phyloP scores from a whole-genome alignment of 306 rosid genomes.

The Phaseolus lunatus region DNA sequence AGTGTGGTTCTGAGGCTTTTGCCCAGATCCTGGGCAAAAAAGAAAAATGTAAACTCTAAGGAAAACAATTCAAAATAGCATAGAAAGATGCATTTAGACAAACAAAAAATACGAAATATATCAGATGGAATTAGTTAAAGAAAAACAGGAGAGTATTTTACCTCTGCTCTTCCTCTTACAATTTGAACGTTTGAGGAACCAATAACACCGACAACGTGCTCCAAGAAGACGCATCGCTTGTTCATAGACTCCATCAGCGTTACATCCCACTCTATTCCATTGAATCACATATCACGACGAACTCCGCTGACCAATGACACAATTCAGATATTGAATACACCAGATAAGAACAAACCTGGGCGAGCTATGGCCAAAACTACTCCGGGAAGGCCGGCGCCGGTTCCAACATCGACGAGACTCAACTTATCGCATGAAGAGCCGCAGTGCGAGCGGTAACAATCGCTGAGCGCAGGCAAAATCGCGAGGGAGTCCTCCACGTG shows the following conservation, averaged over 20 bases:
- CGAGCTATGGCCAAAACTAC: slow-evolving; percentile 85
- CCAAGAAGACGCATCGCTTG: slow-evolving; percentile 87
- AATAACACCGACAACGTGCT: slow-evolving; percentile 65
- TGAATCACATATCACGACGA: slow-evolving; percentile 10
- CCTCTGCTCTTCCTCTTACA: slow-evolving; percentile 97
- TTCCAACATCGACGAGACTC: slow-evolving; percentile 83
- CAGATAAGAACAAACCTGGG: slow-evolving; percentile 62
- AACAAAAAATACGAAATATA: slow-evolving; percentile 9
- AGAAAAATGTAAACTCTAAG: neutral
- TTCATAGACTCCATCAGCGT: slow-evolving; percentile 86
- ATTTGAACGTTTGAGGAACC: slow-evolving; percentile 78
- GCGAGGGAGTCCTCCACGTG: slow-evolving; percentile 94
- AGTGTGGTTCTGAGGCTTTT: too few relatives aligned
- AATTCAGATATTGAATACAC: neutral
- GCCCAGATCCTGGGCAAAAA: too few relatives aligned
- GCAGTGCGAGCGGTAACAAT: slow-evolving; percentile 55
- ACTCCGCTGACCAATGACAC: slow-evolving; percentile 19
- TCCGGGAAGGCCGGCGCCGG: slow-evolving; percentile 94
- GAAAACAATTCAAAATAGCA: slow-evolving; percentile 17
- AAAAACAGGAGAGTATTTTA: slow-evolving; percentile 37
- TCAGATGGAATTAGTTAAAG: neutral
- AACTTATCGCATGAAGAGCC: slow-evolving; percentile 44
- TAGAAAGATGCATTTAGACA: slow-evolving; percentile 5
- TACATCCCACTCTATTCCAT: slow-evolving; percentile 75
- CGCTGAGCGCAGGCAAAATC: slow-evolving; percentile 66